Evolutionary conservation across 495 filamentous ascomycete genomes (phyloP).

Genomic region (Penicillium ucsense): DNA sequence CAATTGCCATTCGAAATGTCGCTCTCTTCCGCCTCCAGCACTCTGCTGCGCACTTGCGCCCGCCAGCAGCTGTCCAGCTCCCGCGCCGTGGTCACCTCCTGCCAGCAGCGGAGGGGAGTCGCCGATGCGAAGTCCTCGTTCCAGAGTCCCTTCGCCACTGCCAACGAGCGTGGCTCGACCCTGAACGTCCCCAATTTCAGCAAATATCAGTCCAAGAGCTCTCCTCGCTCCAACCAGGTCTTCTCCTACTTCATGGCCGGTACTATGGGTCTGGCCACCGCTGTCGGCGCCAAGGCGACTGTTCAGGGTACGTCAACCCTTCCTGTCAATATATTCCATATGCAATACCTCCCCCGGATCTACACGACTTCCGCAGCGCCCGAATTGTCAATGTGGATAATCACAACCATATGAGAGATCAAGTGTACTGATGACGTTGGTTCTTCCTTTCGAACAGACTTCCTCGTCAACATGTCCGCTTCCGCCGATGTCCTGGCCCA

Average conservation of each 20-base stretch:
- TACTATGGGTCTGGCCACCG: slow-evolving; percentile 79
- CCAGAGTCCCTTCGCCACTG: slow-evolving; percentile 40
- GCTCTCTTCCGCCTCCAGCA: slow-evolving; percentile 39
- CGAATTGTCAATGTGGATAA: not conserved
- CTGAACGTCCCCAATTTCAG: slow-evolving; percentile 80
- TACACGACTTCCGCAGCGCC: not conserved
- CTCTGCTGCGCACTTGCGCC: slow-evolving; percentile 42
- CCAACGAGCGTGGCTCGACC: slow-evolving; percentile 37
- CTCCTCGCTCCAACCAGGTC: slow-evolving; percentile 61
- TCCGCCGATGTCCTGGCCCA: slow-evolving; percentile 97
- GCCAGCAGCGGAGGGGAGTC: slow-evolving; percentile 40
- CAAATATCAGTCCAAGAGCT: slow-evolving; percentile 67
- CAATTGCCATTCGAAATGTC: slow-evolving; percentile 35
- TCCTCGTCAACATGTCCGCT: slow-evolving; percentile 99
- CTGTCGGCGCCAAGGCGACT: slow-evolving; percentile 90
- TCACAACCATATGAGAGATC: slow-evolving; percentile 1
- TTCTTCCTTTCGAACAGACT: slow-evolving; percentile 51
- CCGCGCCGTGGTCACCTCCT: slow-evolving; percentile 38
- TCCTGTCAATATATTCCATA: no score
- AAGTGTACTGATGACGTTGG: slow-evolving; percentile 11
- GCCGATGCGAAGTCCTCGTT: slow-evolving; percentile 40
- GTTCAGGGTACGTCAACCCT: slow-evolving; percentile 69
- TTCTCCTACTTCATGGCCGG: slow-evolving; percentile 99
- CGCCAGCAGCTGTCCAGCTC: slow-evolving; percentile 37
- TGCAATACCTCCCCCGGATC: no score